Evolutionary conservation across 495 filamentous ascomycete species (phyloP).

Genomic region (Penicillium argentinense): DNA sequence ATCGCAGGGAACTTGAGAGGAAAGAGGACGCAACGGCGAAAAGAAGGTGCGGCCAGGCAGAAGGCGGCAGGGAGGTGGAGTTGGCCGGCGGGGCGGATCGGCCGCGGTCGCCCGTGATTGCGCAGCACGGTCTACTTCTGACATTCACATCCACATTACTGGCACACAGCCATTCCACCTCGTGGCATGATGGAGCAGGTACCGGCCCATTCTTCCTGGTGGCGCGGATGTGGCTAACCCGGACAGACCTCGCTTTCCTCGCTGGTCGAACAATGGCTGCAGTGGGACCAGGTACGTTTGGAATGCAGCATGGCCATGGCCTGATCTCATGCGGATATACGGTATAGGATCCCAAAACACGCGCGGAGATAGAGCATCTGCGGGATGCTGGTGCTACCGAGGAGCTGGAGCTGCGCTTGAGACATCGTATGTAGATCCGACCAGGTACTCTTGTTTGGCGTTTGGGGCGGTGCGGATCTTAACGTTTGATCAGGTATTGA

Average conservation of each 20-base stretch:
- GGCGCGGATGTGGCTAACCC: slow-evolving; percentile 6
- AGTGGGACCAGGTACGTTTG: slow-evolving; percentile 57
- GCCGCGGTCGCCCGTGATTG: slow-evolving; percentile 17
- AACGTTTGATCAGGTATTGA: slow-evolving; percentile 50
- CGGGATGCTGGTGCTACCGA: slow-evolving; percentile 43
- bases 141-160: not conserved
- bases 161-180: no score
- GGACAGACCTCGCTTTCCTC: slow-evolving; percentile 33
- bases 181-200: slow-evolving; percentile 24
- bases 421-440: slow-evolving; percentile 42
- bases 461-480: slow-evolving; percentile 5
- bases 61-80: not conserved
- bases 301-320: slow-evolving; percentile 8
- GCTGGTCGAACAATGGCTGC: slow-evolving; percentile 57
- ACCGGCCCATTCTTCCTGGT: not conserved
- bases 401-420: slow-evolving; percentile 58
- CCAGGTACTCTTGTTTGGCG: not conserved
- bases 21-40: not conserved
- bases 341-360: slow-evolving; percentile 53
- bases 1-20: not conserved
- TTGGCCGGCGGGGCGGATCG: slow-evolving; percentile 18
- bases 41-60: not conserved
- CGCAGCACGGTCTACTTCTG: no score
- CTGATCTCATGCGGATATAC: slow-evolving; percentile 16
- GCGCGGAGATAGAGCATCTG: slow-evolving; percentile 59